Base-by-base conservation (phyloP, 177 flowering plant genomes). In the Vitis hybrid region DNA sequence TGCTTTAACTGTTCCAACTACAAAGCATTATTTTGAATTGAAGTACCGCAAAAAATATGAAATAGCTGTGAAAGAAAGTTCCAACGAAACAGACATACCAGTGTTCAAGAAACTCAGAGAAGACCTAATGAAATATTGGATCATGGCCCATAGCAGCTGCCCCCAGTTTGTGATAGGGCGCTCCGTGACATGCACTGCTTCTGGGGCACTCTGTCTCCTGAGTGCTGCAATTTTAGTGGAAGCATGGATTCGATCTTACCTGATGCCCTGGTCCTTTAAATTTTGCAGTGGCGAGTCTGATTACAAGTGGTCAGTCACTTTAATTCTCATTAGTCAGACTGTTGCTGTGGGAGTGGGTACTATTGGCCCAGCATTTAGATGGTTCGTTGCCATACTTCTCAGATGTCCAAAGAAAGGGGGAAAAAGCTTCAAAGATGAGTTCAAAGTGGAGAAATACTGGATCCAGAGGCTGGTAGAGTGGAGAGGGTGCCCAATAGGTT, bases 101-200 rank as follows among this genome's bases (percentile, higher is more conserved):
- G 70, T 11, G 9, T 58, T 68, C 10, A 29, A 74, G 53, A 82
- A 71, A 60, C 71, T 85, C 26, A 82, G 58, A 39, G 75, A 79
- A 51, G 80, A 77, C 62, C 39, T 90, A 39, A 75, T 29, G 62
- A 83, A 77, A 55, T 78, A 59, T 66, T 87, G 86, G 88, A 76
- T 82, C 83, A 86, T 88, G 90, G 88, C 89, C 48, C 84, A 82
- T 62, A 84, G 88, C 7, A 45, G 75, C 21, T 70, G 75, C 70
- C 90, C 89, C 14, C 90, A 88, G 62, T 84, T 84, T 57, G 94
- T 88, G 53, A 56, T 84, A 67, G 87, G 80, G n/a, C 79, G 88
- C 15, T 83, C 79, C 0, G 89, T 77, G 18, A 81, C 82, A 1
- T 86, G 84, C 69, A 78, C 80, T 10, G 85, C 87, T 56, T 77